Base-by-base conservation (phyloP, 768 basidiomycete genomes). In the Lyophyllum shimeji region DNA sequence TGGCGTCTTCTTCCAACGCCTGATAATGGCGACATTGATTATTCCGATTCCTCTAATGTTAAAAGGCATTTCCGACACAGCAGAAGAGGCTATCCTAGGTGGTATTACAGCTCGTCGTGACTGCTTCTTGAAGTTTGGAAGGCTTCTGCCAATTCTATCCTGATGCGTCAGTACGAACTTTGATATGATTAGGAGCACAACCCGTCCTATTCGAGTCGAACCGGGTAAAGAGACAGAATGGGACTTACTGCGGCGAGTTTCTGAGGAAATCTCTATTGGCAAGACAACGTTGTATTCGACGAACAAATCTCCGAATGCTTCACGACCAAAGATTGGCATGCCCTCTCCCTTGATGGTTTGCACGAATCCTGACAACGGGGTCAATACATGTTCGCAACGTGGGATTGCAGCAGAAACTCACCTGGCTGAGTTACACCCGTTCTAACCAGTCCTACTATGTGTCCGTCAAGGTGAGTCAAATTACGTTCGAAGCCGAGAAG, bases 401-500 rank as follows among this genome's bases (percentile, higher is more conserved):
- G n/a, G 11, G 9, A 45, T 24, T n/a, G 44, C 23, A 7, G 27
- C 31, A 23, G 29, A 17, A 46, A 69, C 78, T 63, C 57, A 85
- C 93, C 89, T 61, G 97, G 97, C 66, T 99, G 97, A 37, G 97
- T 98, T 0, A 96, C 92, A 15, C 86, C 88, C 39, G 79, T 76
- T 50, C 94, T 81, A 39, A 78, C 78, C 9, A 98, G 73, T 49
- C 78, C 75, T 34, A 98, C 81, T 27, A 78, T 72, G 66, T 89
- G 89, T 4, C 94, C 96, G 65, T 98, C 97, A 56, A 99, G 78
- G 72, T 95, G 95, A 3, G 90, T 93, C 52, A 99, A 71, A 65
- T 94, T 94, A 39, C 86, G 85, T 66, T 93, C 82, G 73, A 99
- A 98, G n/a, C 97, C 97, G 23, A 99, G 79, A n/a, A 98, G 73